Percentiles rank a stretch among this genome's conserved stretches.
Conservation (phyloP, 805 yeast genomes). For the Cyberlindnera sargentensis region DNA sequence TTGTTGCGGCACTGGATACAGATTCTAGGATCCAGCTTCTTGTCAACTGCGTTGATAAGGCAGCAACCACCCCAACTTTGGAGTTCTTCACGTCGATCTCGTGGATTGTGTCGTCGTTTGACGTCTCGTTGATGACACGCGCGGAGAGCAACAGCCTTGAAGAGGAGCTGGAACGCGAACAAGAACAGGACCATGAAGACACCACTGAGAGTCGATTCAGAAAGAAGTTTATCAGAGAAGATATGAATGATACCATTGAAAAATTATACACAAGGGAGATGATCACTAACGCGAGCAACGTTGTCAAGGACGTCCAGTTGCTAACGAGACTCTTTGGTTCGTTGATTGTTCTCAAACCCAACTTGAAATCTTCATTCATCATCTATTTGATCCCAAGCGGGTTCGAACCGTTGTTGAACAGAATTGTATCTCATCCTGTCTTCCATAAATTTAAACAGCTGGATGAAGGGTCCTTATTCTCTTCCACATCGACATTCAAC, state of each 20-base stretch:
- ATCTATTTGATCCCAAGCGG: conserved; percentile 36
- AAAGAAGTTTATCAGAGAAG: conserved; percentile 8
- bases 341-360: conserved; percentile 32
- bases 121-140: conserved; percentile 6
- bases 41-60: conserved; percentile 1
- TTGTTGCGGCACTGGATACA: background rate
- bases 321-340: conserved; percentile 23
- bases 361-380: conserved; percentile 31
- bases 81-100: conserved; percentile 3
- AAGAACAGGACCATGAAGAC: background rate
- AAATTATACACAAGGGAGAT: conserved; percentile 18
- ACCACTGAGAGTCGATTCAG: background rate
- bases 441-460: background rate
- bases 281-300: conserved; percentile 20
- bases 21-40: conserved; percentile 5
- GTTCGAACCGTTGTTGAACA: conserved; percentile 26
- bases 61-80: background rate
- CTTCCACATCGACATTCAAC: conserved; percentile 9
- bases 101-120: conserved; percentile 4
- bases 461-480: conserved; percentile 6
- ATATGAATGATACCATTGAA: conserved; percentile 7
- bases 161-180: background rate
- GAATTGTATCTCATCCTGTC: conserved; percentile 17
- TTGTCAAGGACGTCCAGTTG: conserved; percentile 15
- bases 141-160: conserved; percentile 4